Evolutionary conservation across 495 filamentous ascomycete genomes (phyloP).

Genomic region (Aspergillus ostianus): DNA sequence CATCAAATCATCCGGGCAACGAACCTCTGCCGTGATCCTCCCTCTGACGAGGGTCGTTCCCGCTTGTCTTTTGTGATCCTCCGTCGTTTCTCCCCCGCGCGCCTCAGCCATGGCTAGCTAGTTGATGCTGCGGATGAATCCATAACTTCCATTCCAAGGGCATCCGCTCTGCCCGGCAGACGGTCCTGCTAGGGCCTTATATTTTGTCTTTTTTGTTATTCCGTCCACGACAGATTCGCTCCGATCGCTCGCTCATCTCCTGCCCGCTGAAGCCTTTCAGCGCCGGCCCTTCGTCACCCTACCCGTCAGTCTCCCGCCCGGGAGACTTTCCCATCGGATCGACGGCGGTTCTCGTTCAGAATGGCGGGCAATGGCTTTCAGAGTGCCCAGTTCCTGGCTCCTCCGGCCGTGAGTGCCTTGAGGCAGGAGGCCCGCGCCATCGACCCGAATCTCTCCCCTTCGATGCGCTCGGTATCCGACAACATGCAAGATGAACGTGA

Average conservation of each 20-base stretch:
- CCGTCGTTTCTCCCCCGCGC: slow-evolving; percentile 12
- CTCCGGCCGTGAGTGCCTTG: slow-evolving; percentile 53
- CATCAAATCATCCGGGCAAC: background rate
- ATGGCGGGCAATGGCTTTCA: slow-evolving; percentile 47
- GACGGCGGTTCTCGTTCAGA: slow-evolving; percentile 25
- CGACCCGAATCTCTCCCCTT: slow-evolving; percentile 41
- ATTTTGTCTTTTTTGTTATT: slow-evolving; percentile 8
- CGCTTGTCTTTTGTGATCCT: slow-evolving; percentile 1
- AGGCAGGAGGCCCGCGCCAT: slow-evolving; percentile 50
- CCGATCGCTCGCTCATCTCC: background rate
- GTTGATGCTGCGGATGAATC: slow-evolving; percentile 47
- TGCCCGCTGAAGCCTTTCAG: background rate
- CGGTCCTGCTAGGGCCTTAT: slow-evolving; percentile 32
- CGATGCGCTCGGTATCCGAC: slow-evolving; percentile 61
- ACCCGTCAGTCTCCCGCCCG: slow-evolving; percentile 4
- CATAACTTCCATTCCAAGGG: slow-evolving; percentile 42
- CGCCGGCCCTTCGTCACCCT: slow-evolving; percentile 6
- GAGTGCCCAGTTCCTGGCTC: slow-evolving; percentile 45
- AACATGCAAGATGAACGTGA: slow-evolving; percentile 78
- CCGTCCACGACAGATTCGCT: background rate
- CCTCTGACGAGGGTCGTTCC: slow-evolving; percentile 14
- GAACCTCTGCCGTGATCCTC: background rate
- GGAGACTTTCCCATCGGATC: slow-evolving; percentile 4
- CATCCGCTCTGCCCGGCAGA: slow-evolving; percentile 51
- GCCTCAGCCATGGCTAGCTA: slow-evolving; percentile 43